Base-by-base conservation (phyloP, 106 monocot genomes). In the Allium cepa region DNA sequence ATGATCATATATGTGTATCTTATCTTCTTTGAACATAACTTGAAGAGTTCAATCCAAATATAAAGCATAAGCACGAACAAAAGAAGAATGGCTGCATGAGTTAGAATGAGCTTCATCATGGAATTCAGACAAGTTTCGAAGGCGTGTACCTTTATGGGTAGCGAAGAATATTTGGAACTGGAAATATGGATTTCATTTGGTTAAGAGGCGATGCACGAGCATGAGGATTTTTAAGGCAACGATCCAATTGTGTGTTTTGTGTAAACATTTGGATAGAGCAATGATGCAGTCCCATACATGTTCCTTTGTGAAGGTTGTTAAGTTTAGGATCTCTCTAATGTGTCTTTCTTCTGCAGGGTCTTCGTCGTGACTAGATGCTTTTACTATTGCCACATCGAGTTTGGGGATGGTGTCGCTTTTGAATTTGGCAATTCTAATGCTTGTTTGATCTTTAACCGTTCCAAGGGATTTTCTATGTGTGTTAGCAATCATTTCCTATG, bases 81-180 rank as follows among this genome's bases (percentile, higher is more conserved):
- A 91, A 63, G 87, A 79, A 26, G 91, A 91, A 53, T 84, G 87
- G 52, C 87, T 87, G 87, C 91, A 91, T 2, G 87, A 87, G 8
- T 28, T 66, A 10, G 91, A 91, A 60, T 91, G 91, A 6, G 91
- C 84, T 72, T 91, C 86, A 55, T 87, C 90, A 3, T 81, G 80
- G 74, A 91, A 91, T 28, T 86, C 90, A 8, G 83, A 70, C 65
- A 91, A 64, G 70, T 91, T 87, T 50, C 87, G 83, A 50, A 91
- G 78, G 47, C 90, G 83, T n/a, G 86, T 84, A 0, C 90, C 91
- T 15, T 76, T 64, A 8, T 84, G 73, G 7, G 91, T 87, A 62
- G 87, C 84, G 56, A 84, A 82, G 18, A 91, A 64, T 45, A 91
- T 70, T 82, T 91, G 87, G 8, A 81, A 72, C 59, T 84, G 91